Conservation (phyloP, 192 early-diverging fungal species). For the Phlyctochytrium planicorne region DNA sequence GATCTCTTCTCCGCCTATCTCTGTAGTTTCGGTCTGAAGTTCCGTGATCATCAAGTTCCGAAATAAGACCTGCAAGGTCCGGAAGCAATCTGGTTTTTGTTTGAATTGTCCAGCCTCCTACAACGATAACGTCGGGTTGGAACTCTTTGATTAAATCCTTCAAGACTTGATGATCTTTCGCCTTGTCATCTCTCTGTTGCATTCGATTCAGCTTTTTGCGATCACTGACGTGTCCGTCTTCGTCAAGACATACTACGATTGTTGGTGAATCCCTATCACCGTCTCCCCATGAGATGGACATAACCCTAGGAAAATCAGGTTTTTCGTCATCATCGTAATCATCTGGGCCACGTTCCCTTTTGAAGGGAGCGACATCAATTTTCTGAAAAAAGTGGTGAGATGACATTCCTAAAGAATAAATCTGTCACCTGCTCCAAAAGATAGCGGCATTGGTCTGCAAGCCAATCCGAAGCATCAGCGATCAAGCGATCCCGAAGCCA, state of each 20-base stretch:
- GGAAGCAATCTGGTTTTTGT: constrained; percentile 70
- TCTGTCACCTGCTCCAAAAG: constrained; percentile 54
- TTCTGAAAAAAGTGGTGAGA: constrained; percentile 40
- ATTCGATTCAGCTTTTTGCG: constrained; percentile 57
- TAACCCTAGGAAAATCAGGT: constrained; percentile 51
- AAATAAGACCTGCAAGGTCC: constrained; percentile 54
- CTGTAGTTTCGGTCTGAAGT: background rate
- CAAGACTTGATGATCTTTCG: constrained; percentile 39
- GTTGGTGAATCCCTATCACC: constrained; percentile 57
- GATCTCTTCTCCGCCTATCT: constrained; percentile 5
- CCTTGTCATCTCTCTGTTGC: constrained; percentile 35
- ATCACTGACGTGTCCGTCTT: constrained; percentile 69
- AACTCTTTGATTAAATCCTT: constrained; percentile 57
- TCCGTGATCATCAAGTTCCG: constrained; percentile 14
- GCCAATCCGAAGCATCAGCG: constrained; percentile 67
- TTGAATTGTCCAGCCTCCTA: constrained; percentile 74
- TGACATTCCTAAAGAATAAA: constrained; percentile 1
- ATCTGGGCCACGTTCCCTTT: constrained; percentile 45
- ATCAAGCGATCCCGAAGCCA: constrained; percentile 73
- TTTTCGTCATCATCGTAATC: constrained; percentile 36
- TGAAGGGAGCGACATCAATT: constrained; percentile 63
- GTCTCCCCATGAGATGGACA: constrained; percentile 73
- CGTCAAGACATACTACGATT: constrained; percentile 70
- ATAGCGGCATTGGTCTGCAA: constrained; percentile 64
- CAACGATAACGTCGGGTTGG: constrained; percentile 73